Conservation (phyloP, 768 basidiomycete species). For the Termitomyces sp. region DNA sequence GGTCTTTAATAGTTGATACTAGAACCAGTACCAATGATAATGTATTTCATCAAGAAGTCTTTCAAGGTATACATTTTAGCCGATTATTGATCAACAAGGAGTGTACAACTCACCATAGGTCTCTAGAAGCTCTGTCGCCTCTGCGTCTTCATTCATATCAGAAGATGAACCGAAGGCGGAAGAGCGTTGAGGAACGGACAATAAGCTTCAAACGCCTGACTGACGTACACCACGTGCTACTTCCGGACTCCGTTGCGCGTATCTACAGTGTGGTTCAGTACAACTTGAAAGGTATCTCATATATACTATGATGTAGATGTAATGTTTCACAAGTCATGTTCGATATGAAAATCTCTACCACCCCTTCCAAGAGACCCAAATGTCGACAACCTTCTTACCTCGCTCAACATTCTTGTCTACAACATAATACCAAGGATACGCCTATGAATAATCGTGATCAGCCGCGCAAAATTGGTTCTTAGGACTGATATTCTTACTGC, state of each 20-base stretch:
- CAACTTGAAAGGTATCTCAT: not conserved
- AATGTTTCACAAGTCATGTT: not conserved
- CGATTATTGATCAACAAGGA: not conserved
- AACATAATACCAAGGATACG: conserved; percentile 79
- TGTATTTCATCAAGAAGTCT: conserved; percentile 99
- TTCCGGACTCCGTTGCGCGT: not conserved
- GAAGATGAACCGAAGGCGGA: conserved; percentile 11
- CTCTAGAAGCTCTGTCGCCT: conserved; percentile 89
- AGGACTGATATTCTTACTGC: conserved; percentile 35
- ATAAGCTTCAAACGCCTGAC: not conserved
- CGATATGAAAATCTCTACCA: conserved; percentile 45
- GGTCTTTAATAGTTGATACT: conserved; percentile 1
- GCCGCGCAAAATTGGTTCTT: not conserved
- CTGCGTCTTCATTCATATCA: conserved; percentile 66
- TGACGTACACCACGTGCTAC: conserved; percentile 6
- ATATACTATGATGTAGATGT: not conserved
- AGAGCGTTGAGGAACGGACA: not conserved
- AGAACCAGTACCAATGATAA: conserved; percentile 73
- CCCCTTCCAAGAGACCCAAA: conserved; percentile 91
- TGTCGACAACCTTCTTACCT: conserved; percentile 57
- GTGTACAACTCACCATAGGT: conserved; percentile 67
- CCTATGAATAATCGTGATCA: conserved; percentile 20
- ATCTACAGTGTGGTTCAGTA: not conserved
- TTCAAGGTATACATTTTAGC: conserved; percentile 15
- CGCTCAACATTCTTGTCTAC: conserved; percentile 57